A percentile compares a stretch with the other conserved stretches of the same genome.
These are phyloP conservation scores for Talinum fruticosum DNA, from an alignment of 148 eudicot species.

Conservation along the genomic window DNA sequence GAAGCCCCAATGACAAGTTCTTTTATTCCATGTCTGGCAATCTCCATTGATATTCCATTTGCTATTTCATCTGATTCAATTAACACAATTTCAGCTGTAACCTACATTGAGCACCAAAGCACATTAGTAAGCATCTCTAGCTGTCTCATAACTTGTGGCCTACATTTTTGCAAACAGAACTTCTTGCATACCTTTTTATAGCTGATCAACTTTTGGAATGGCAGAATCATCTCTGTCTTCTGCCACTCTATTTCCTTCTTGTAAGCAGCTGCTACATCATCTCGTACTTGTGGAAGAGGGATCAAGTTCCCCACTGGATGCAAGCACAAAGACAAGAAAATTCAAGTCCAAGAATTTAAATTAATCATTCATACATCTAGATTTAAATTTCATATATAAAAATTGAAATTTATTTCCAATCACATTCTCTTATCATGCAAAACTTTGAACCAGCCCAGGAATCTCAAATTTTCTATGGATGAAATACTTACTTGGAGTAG, in stretches of 20 bases:
- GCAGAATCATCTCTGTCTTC: constrained; percentile 57
- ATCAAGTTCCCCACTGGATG: constrained; percentile 70
- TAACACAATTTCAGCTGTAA: constrained; percentile 58
- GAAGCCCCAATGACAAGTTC: constrained; percentile 87
- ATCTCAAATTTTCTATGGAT: neutral
- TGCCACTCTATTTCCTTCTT: constrained; percentile 76
- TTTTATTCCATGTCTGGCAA: constrained; percentile 34
- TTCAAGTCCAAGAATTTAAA: neutral
- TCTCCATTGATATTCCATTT: constrained; percentile 45
- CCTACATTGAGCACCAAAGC: constrained; percentile 35
- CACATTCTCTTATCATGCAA: neutral
- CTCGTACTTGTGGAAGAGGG: constrained; percentile 70
- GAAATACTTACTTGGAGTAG: constrained; percentile 80
- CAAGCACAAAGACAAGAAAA: constrained; percentile 11
- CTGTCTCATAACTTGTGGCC: neutral
- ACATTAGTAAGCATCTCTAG: neutral
- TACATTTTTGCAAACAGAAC: neutral
- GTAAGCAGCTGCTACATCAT: constrained; percentile 67
- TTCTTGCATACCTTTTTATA: constrained; percentile 40
- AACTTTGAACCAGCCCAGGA: neutral
- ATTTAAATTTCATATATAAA: neutral
- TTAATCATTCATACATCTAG: neutral
- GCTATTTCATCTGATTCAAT: constrained; percentile 71
- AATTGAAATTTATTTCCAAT: neutral
- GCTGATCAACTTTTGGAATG: constrained; percentile 48